Percentiles rank a stretch among this genome's conserved stretches.
Conservation (phyloP, 768 basidiomycete genomes). For the Chalciporus pseudorubinellus region DNA sequence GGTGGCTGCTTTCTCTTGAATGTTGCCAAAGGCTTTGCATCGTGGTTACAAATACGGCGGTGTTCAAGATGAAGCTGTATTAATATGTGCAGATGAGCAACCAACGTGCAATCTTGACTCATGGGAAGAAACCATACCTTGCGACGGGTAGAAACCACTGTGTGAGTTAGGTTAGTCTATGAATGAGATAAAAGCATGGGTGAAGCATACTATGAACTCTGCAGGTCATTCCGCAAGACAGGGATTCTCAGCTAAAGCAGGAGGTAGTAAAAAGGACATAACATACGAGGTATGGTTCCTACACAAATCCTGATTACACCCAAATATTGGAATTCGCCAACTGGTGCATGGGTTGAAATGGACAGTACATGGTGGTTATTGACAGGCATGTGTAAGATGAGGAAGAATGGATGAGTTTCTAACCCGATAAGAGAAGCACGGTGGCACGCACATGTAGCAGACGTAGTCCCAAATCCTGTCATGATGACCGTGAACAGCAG, state of each 20-base stretch:
- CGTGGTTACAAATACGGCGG: not conserved
- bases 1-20: not conserved
- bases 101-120: not conserved
- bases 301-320: conserved; percentile 1
- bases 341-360: not conserved
- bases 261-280: not conserved
- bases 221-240: not conserved
- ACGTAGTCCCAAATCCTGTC: too few species aligned
- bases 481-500: not conserved
- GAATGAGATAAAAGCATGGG: not conserved
- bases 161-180: not conserved
- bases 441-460: not conserved
- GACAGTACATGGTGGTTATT: not conserved
- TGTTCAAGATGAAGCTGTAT: conserved; percentile 10
- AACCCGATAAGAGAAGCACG: not conserved
- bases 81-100: not conserved
- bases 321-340: not conserved
- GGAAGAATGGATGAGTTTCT: too few species aligned
- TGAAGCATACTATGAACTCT: not conserved
- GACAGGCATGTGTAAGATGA: too few species aligned
- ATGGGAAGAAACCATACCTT: not conserved
- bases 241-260: not conserved
- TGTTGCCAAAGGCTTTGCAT: conserved; percentile 7
- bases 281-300: conserved; percentile 1
- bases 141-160: conserved; percentile 7